phyloP scores from a whole-genome alignment of 1,284 basidiomycete species.

The Papiliotrema flavescens region DNA sequence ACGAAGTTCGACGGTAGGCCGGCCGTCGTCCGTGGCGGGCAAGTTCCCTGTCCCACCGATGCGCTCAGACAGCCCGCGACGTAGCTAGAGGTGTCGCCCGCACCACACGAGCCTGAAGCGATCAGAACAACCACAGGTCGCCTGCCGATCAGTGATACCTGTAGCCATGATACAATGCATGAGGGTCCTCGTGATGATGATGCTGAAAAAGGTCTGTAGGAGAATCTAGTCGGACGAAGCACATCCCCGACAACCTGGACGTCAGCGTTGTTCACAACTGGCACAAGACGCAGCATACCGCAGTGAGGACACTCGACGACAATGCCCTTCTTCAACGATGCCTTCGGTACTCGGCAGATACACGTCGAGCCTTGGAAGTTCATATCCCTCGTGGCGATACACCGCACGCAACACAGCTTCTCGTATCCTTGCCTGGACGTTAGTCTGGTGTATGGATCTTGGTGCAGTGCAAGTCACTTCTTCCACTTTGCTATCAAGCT shows the following conservation, averaged over 20 bases:
- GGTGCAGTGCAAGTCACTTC: constrained; percentile 53
- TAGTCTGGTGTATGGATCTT: not conserved
- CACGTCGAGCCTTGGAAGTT: constrained; percentile 99
- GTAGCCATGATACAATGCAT: constrained; percentile 10
- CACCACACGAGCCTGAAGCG: too few species aligned
- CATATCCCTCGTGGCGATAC: constrained; percentile 98
- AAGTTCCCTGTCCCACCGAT: too few species aligned
- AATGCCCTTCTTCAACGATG: constrained; percentile 81
- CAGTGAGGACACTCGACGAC: constrained; percentile 98
- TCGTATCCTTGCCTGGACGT: constrained; percentile 73
- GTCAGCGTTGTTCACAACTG: not conserved
- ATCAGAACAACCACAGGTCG: too few species aligned
- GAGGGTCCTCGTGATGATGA: not conserved
- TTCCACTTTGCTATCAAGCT: constrained; percentile 99
- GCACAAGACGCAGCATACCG: constrained; percentile 59
- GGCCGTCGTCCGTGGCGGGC: too few species aligned
- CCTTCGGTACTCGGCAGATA: constrained; percentile 95
- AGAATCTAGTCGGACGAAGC: constrained; percentile 27
- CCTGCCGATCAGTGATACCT: too few species aligned
- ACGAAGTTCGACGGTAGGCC: too few species aligned
- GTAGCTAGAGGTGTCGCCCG: too few species aligned
- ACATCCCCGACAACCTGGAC: constrained; percentile 35
- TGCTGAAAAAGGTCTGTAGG: not conserved
- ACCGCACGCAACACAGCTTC: constrained; percentile 94
- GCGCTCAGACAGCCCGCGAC: too few species aligned